Evolutionary conservation across 495 filamentous ascomycete genomes (phyloP), one percentile per base, ranked within the genome.

Genomic region (Collariella sp.): DNA sequence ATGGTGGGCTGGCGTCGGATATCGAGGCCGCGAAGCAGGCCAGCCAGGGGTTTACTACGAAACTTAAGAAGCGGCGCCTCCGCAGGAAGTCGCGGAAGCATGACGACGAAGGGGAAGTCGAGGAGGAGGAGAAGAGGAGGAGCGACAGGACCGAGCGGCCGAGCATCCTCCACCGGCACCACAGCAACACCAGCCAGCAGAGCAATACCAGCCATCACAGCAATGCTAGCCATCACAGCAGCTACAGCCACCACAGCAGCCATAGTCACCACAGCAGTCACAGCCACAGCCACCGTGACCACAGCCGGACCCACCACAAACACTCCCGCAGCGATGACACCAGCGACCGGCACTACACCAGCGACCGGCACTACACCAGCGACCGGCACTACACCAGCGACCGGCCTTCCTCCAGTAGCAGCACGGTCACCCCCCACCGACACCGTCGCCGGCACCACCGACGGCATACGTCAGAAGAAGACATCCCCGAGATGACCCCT

Each of bases 41-140:
- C 22, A 72, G 70, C 35, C 41, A 72, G 9, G 67, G 70, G 11
- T 66, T 69, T 48, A 68, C 68, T 48, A 76, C 73, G n/a, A 77
- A 74, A 53, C 59, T 73, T 11, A 76, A 72, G 66, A 77, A 79
- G 59, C 69, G 70, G 24, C 64, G 69, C 29, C 57, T 76, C 42
- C 66, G 71, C 16, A 73, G 72, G 53, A 73, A 62, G 35, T 58
- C 59, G 58, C 68, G 64, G 35, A 72, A 63, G 40, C 66, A 67
- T 13, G 53, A 60, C 13, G 56, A 53, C 10, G 45, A 54, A 19
- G 50, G 16, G 2, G 36, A 23, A 7, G 41, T 46, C 13, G 41
- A 58, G 1, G 47, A 36, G 10, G 48, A 49, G 47, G 50, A 61
- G 6, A 56, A 62, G 19, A 35, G 54, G 53, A 65, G 29, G 40